These are phyloP conservation scores for Ligustrum vulgare DNA, from an alignment of 257 asterid species.

Conservation along the genomic window DNA sequence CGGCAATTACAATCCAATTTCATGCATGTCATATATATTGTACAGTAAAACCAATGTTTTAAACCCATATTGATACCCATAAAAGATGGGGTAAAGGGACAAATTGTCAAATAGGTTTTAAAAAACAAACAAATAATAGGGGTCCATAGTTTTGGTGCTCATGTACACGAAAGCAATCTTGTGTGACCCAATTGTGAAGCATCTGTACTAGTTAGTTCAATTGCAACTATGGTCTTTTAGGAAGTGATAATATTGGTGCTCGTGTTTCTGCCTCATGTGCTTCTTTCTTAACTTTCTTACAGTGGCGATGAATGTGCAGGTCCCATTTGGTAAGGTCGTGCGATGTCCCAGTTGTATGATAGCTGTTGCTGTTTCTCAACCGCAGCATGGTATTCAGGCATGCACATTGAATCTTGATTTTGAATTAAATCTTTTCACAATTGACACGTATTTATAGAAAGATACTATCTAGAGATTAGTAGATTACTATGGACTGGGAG, in stretches of 20 bases:
- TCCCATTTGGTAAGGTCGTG: conserved; percentile 91
- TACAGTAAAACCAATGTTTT: not conserved
- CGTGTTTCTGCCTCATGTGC: conserved; percentile 15
- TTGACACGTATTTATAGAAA: not conserved
- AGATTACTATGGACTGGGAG: not conserved
- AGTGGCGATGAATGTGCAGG: conserved; percentile 43
- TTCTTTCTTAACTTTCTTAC: conserved; percentile 9
- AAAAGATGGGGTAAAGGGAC: no score
- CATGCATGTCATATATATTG: not conserved
- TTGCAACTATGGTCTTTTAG: not conserved
- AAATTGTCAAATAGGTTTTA: not conserved
- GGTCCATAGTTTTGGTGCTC: no score
- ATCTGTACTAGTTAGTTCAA: not conserved
- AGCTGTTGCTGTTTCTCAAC: conserved; percentile 87
- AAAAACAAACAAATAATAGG: not conserved
- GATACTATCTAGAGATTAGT: not conserved
- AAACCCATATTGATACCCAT: no score
- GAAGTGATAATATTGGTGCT: not conserved
- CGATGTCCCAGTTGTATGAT: conserved; percentile 86
- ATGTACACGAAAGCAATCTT: not conserved
- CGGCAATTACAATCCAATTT: not conserved
- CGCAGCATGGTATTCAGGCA: conserved; percentile 97
- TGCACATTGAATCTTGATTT: conserved; percentile 23
- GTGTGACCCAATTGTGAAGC: not conserved
- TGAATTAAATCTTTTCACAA: conserved; percentile 7